Evolutionary conservation across 1,284 basidiomycete species (phyloP).

Genomic region (Pisolithus thermaeus): DNA sequence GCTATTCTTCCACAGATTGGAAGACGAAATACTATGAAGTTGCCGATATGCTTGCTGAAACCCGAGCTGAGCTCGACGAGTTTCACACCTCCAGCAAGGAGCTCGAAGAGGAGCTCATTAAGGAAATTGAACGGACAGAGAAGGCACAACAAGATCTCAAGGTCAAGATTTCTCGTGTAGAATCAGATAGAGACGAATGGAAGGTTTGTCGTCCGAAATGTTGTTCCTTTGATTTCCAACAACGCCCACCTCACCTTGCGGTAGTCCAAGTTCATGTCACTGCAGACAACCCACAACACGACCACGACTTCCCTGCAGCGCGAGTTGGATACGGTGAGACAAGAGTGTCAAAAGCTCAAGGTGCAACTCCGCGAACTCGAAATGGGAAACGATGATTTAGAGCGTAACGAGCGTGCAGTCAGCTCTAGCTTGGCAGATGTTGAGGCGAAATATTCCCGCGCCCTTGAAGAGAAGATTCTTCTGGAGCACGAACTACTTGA

Average conservation of each 20-base stretch:
- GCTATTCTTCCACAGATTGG: constrained; percentile 67
- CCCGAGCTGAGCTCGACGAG: constrained; percentile 83
- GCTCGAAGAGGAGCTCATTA: constrained; percentile 88
- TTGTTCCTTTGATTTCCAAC: background rate
- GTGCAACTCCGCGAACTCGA: constrained; percentile 85
- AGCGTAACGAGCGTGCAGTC: constrained; percentile 87
- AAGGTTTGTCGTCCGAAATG: constrained; percentile 52
- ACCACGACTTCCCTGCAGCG: constrained; percentile 82
- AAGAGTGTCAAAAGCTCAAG: constrained; percentile 76
- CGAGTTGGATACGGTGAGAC: constrained; percentile 80
- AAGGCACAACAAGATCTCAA: constrained; percentile 79
- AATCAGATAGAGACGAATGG: constrained; percentile 86
- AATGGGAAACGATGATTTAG: constrained; percentile 94
- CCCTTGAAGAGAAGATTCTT: constrained; percentile 94
- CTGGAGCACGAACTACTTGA: constrained; percentile 95
- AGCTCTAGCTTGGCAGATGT: constrained; percentile 88
- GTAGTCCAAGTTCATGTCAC: constrained; percentile 81
- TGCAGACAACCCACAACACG: constrained; percentile 87
- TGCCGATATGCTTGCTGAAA: constrained; percentile 80
- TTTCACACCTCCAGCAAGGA: constrained; percentile 90
- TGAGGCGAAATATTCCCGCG: constrained; percentile 86
- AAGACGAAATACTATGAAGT: constrained; percentile 81
- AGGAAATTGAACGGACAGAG: constrained; percentile 83
- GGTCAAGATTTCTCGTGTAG: constrained; percentile 67
- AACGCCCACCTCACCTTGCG: constrained; percentile 6